phyloP scores from a whole-genome alignment of 139 green algal species.

The Auxenochlorella pyrenoidosa region DNA sequence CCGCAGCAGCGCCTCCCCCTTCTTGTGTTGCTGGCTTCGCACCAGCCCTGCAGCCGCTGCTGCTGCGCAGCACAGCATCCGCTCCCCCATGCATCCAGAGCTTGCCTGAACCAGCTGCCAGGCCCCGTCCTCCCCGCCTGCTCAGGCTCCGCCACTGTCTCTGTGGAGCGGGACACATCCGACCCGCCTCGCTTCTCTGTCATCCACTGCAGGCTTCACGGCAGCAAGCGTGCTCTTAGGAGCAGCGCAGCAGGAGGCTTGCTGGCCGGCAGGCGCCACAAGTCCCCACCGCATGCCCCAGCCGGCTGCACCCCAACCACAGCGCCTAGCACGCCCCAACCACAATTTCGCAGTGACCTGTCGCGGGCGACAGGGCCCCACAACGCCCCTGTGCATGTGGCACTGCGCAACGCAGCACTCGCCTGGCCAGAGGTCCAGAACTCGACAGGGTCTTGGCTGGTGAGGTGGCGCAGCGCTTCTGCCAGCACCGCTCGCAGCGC shows the following conservation, averaged over 20 bases:
- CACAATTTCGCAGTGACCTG: no score
- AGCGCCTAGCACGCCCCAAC: no score
- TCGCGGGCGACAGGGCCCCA: no score
- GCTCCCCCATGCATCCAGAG: background rate
- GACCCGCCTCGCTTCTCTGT: slow-evolving; percentile 28
- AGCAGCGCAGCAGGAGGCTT: background rate
- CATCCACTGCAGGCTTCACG: slow-evolving; percentile 32
- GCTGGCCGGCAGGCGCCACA: background rate
- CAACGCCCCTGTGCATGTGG: no score
- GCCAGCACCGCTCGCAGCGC: background rate
- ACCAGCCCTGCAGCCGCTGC: background rate
- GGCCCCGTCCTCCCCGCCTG: background rate
- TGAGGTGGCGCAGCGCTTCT: slow-evolving; percentile 14
- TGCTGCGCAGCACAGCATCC: background rate
- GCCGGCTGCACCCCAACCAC: no score
- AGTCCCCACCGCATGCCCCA: no score
- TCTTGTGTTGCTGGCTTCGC: background rate
- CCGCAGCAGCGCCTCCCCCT: background rate
- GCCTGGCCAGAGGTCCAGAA: slow-evolving; percentile 38
- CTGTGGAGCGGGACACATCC: slow-evolving; percentile 17
- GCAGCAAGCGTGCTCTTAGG: background rate
- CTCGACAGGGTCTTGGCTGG: slow-evolving; percentile 3
- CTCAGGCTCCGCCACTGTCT: slow-evolving; percentile 14
- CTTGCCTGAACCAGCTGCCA: slow-evolving; percentile 27
- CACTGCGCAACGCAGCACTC: no score